A percentile compares a stretch with the other conserved stretches of the same genome.
Evolutionary conservation across 495 filamentous ascomycete genomes (phyloP).

Genomic region (Pseudotulostoma volvatum): DNA sequence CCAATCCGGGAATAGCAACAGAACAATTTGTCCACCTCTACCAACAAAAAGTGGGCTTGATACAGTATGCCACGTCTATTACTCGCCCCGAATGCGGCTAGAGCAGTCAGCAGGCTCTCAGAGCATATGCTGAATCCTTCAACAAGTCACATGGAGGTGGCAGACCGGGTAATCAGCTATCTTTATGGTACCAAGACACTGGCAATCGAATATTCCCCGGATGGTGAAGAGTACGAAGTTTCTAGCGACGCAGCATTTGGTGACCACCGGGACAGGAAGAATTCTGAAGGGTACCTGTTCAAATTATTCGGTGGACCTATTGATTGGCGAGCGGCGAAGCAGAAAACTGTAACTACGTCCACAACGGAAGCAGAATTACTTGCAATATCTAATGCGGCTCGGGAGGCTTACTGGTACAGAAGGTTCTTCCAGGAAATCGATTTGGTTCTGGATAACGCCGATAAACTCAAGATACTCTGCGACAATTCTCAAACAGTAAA

Average conservation of each 20-base stretch:
- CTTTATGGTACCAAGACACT: slow-evolving; percentile 4
- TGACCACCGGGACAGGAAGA: slow-evolving; percentile 7
- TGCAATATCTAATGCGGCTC: neutral
- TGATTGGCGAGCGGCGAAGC: neutral
- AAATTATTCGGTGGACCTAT: slow-evolving; percentile 4
- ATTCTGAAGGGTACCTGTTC: slow-evolving; percentile 5
- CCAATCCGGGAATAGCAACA: slow-evolving; percentile 3
- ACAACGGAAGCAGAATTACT: neutral
- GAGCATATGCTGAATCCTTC: slow-evolving; percentile 10
- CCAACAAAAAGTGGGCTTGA: slow-evolving; percentile 13
- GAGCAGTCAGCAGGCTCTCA: slow-evolving; percentile 5
- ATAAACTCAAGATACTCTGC: neutral
- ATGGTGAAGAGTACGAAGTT: neutral
- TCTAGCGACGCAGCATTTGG: slow-evolving; percentile 9
- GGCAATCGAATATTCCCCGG: slow-evolving; percentile 3
- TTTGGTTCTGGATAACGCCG: neutral
- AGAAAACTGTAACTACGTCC: neutral
- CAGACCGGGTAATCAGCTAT: slow-evolving; percentile 7
- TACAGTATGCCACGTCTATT: slow-evolving; percentile 10
- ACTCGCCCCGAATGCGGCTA: slow-evolving; percentile 11
- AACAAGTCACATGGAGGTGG: slow-evolving; percentile 5
- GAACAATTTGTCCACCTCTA: slow-evolving; percentile 6
- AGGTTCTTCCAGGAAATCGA: neutral
- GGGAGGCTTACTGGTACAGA: neutral
- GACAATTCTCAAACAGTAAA: slow-evolving; percentile 1